These are phyloP conservation scores for Ustilago curta DNA, from an alignment of 1,284 basidiomycete genomes.

Conservation along the genomic window DNA sequence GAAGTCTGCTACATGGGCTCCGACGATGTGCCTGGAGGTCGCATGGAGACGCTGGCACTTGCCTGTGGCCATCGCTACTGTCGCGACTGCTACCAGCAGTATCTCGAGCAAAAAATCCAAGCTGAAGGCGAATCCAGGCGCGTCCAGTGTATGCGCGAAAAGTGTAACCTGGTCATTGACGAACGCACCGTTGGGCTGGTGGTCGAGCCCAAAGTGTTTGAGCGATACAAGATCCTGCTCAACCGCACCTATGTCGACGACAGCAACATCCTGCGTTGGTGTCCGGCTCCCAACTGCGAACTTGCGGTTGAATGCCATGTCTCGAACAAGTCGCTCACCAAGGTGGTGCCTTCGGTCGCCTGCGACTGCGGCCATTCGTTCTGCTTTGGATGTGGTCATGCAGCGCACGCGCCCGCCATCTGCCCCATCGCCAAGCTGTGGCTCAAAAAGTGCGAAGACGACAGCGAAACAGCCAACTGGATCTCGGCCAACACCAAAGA, in stretches of 20 bases:
- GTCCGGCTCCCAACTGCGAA: slow-evolving; percentile 77
- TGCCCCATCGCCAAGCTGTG: slow-evolving; percentile 90
- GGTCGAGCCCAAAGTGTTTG: slow-evolving; percentile 68
- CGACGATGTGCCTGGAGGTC: slow-evolving; percentile 51
- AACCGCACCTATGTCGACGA: slow-evolving; percentile 91
- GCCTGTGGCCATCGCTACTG: slow-evolving; percentile 67
- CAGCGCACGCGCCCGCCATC: slow-evolving; percentile 89
- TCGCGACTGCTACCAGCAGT: slow-evolving; percentile 84
- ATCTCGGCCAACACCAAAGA: slow-evolving; percentile 99
- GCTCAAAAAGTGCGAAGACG: slow-evolving; percentile 96
- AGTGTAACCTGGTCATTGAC: slow-evolving; percentile 80
- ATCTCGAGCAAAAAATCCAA: slow-evolving; percentile 85
- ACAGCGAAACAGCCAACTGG: slow-evolving; percentile 99
- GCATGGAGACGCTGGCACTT: slow-evolving; percentile 62
- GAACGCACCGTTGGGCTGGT: slow-evolving; percentile 62
- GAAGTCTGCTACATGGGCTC: slow-evolving; percentile 63
- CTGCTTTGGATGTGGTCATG: slow-evolving; percentile 68
- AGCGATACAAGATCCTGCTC: slow-evolving; percentile 81
- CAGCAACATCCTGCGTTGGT: slow-evolving; percentile 87
- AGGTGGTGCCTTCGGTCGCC: slow-evolving; percentile 86
- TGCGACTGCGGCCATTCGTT: slow-evolving; percentile 82
- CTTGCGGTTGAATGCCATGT: slow-evolving; percentile 90
- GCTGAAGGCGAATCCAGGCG: slow-evolving; percentile 85
- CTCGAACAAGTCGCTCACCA: slow-evolving; percentile 74
- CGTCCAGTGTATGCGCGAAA: slow-evolving; percentile 93